phyloP scores from a whole-genome alignment of 2,329 filamentous ascomycete species.

The Arachnopeziza araneosa region DNA sequence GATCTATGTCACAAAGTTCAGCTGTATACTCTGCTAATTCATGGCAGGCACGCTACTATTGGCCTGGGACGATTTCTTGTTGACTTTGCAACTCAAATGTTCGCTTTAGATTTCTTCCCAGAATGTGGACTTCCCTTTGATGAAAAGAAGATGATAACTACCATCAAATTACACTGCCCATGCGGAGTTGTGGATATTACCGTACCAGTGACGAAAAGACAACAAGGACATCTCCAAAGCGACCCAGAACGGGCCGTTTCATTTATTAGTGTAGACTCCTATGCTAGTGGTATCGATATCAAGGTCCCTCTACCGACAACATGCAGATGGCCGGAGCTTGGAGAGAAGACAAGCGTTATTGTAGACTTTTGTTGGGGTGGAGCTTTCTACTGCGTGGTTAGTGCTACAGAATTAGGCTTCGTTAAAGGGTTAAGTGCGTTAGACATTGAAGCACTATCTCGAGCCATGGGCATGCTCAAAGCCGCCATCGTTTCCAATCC shows the following conservation, averaged over 20 bases:
- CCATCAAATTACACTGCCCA: slow-evolving; percentile 1
- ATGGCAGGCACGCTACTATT: slow-evolving; percentile 2
- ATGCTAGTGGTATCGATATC: not conserved
- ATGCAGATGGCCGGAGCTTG: slow-evolving; percentile 1
- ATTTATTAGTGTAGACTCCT: slow-evolving; percentile 1
- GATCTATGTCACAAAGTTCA: too few species aligned
- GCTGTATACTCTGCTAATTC: too few species aligned
- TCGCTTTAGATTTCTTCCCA: not conserved
- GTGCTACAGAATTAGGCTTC: not conserved
- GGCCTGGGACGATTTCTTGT: not conserved
- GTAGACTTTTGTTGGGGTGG: slow-evolving; percentile 3
- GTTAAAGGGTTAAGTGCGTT: not conserved
- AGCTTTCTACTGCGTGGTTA: slow-evolving; percentile 1
- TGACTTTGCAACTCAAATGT: not conserved
- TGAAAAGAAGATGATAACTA: not conserved
- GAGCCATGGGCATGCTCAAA: not conserved
- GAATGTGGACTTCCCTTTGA: not conserved
- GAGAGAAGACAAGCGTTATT: not conserved
- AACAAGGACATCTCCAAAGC: not conserved
- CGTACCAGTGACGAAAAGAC: not conserved
- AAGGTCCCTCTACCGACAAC: not conserved
- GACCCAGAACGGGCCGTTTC: not conserved
- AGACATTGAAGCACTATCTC: not conserved
- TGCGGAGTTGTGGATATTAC: slow-evolving; percentile 1
- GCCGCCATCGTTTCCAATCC: not conserved